Conservation (phyloP, 441 rosid species). For the Erodium texanum region DNA sequence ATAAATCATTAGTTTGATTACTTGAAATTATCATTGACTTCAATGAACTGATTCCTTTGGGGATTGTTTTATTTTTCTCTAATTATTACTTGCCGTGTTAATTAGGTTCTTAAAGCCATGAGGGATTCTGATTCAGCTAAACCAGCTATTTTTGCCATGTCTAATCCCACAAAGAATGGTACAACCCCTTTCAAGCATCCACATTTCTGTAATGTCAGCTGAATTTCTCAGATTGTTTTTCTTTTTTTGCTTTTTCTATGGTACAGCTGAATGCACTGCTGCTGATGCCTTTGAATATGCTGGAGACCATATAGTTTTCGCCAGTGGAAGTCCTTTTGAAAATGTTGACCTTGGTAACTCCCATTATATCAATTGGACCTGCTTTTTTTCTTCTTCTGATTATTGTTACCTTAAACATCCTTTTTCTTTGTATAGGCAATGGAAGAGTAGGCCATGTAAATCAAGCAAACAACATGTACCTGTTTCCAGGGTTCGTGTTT, state of each 20-base stretch:
- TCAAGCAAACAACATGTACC: conserved; percentile 98
- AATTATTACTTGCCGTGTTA: conserved; percentile 14
- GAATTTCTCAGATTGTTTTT: conserved; percentile 16
- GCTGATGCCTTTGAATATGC: conserved; percentile 86
- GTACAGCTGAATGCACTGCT: conserved; percentile 93
- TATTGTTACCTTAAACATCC: conserved; percentile 10
- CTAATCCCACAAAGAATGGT: conserved; percentile 96
- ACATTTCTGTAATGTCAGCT: conserved; percentile 14
- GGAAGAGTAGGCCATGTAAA: conserved; percentile 86
- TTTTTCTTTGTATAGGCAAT: conserved; percentile 45
- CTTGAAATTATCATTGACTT: neutral
- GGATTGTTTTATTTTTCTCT: conserved; percentile 5
- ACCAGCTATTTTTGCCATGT: conserved; percentile 96
- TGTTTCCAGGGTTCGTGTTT: conserved; percentile 82
- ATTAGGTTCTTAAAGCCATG: conserved; percentile 94
- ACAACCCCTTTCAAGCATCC: conserved; percentile 1
- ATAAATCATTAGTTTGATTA: neutral
- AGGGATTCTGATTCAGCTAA: conserved; percentile 65
- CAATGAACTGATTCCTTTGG: conserved; percentile 8
- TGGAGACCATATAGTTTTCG: conserved; percentile 85
- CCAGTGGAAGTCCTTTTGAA: conserved; percentile 94
- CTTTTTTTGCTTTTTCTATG: conserved; percentile 10
- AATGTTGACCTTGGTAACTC: conserved; percentile 70
- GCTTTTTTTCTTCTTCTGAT: conserved; percentile 8
- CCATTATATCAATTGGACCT: conserved; percentile 9